phyloP scores from a whole-genome alignment of 352 stramenopile genomes.

The Phytophthora pinifolia region DNA sequence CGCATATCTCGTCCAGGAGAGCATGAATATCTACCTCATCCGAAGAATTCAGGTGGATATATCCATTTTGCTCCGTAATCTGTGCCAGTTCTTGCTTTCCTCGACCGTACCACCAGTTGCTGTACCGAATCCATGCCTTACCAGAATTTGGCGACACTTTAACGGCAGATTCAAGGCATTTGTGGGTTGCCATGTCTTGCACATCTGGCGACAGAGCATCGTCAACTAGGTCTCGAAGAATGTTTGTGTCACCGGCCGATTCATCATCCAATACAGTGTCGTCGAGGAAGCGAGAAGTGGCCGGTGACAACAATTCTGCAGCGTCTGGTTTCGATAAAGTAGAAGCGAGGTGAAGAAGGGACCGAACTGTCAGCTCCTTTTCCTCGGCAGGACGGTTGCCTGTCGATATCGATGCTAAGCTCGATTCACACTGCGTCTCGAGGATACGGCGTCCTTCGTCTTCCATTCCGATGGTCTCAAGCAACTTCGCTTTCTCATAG shows the following conservation, averaged over 20 bases:
- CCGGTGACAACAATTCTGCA: conserved; percentile 14
- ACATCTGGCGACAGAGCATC: conserved; percentile 2
- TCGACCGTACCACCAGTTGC: conserved; percentile 72
- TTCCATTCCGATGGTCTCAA: conserved; percentile 36
- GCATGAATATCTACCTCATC: conserved; percentile 45
- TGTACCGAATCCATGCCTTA: conserved; percentile 61
- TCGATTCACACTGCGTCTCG: conserved; percentile 28
- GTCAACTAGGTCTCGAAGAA: neutral
- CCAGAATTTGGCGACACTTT: conserved; percentile 35
- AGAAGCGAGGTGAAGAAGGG: conserved; percentile 36
- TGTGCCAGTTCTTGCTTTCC: conserved; percentile 43
- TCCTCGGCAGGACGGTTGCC: neutral
- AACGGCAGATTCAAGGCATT: conserved; percentile 39
- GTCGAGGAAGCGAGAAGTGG: conserved; percentile 16
- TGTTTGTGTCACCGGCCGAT: neutral
- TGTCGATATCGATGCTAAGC: conserved; percentile 11
- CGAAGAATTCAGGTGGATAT: conserved; percentile 42
- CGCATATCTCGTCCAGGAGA: conserved; percentile 43
- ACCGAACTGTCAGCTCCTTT: conserved; percentile 11
- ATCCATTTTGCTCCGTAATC: conserved; percentile 49
- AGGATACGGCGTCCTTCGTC: conserved; percentile 33
- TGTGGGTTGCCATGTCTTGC: conserved; percentile 23
- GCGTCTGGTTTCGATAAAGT: conserved; percentile 20
- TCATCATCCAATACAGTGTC: neutral
- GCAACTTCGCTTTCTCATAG: conserved; percentile 44